Evolutionary conservation across 176 grass and related monocot species (phyloP).

Genomic region (Rhynchospora pubera): DNA sequence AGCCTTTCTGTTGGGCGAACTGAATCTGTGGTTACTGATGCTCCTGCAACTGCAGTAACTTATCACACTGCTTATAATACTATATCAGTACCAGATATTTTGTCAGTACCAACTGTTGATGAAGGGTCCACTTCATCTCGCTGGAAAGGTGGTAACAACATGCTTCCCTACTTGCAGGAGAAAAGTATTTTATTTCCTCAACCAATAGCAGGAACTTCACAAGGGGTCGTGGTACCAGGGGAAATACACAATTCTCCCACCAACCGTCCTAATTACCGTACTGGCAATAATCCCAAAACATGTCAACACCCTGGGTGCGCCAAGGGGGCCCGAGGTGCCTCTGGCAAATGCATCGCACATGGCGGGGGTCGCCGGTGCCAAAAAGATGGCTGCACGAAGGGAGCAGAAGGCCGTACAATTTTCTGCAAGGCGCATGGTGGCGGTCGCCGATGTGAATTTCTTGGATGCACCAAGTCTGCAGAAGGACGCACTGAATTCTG

Average conservation of each 20-base stretch:
- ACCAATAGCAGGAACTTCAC: conserved; percentile 1
- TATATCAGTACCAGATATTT: conserved; percentile 24
- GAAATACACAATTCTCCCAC: conserved; percentile 38
- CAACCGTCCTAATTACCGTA: conserved; percentile 31
- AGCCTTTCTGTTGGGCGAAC: conserved; percentile 52
- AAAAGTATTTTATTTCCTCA: conserved; percentile 19
- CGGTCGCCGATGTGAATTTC: conserved; percentile 47
- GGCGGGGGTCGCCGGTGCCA: conserved; percentile 68
- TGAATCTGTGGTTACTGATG: conserved; percentile 52
- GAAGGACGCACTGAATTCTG: conserved; percentile 78
- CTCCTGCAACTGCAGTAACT: conserved; percentile 8
- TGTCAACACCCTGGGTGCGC: conserved; percentile 54
- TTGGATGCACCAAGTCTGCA: conserved; percentile 84
- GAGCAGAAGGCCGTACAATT: conserved; percentile 82
- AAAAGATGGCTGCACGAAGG: conserved; percentile 65
- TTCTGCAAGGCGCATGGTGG: conserved; percentile 89
- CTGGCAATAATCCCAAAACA: conserved; percentile 37
- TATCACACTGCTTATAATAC: conserved; percentile 1
- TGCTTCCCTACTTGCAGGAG: conserved; percentile 43
- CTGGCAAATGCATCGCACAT: conserved; percentile 71
- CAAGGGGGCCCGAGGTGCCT: conserved; percentile 86
- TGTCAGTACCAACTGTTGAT: conserved; percentile 48
- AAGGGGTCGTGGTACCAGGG: conserved; percentile 22
- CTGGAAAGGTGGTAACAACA: conserved; percentile 47
- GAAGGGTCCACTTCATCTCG: conserved; percentile 86